Evolutionary conservation across 257 asterid genomes (phyloP).

Genomic region (Orobanche coerulescens): DNA sequence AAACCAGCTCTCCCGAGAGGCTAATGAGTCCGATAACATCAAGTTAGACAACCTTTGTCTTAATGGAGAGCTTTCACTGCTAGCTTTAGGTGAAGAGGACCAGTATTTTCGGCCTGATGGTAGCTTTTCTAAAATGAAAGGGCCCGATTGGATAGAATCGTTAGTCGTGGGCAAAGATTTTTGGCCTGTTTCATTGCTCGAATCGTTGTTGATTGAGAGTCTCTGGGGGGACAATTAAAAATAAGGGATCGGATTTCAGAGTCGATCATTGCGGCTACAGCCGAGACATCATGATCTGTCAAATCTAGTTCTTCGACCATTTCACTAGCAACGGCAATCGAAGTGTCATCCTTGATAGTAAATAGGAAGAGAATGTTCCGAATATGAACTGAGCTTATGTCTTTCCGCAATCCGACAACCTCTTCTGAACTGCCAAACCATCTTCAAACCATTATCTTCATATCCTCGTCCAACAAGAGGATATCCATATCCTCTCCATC

Average conservation of each 20-base stretch:
- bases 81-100: conserved; percentile 71
- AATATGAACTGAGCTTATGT: conserved; percentile 44
- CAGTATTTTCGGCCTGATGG: conserved; percentile 84
- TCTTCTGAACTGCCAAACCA: no score
- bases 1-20: no score
- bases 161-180: conserved; percentile 35
- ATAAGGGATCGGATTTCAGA: conserved; percentile 65
- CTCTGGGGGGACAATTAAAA: conserved; percentile 75
- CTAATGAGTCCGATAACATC: no score
- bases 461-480: no score
- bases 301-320: conserved; percentile 95
- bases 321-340: conserved; percentile 93
- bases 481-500: no score
- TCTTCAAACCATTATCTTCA: no score
- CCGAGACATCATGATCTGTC: conserved; percentile 87
- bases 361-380: conserved; percentile 96
- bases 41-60: conserved; percentile 40
- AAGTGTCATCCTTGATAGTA: conserved; percentile 78
- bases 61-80: conserved; percentile 55
- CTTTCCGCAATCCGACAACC: no score
- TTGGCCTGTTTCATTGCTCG: conserved; percentile 29
- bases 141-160: conserved; percentile 35
- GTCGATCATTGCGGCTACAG: conserved; percentile 81
- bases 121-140: conserved; percentile 59
- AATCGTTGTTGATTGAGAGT: conserved; percentile 22